These are phyloP conservation scores for Basidiobolus meristosporus DNA, from an alignment of 371 early-diverging fungal species.

Conservation along the genomic window DNA sequence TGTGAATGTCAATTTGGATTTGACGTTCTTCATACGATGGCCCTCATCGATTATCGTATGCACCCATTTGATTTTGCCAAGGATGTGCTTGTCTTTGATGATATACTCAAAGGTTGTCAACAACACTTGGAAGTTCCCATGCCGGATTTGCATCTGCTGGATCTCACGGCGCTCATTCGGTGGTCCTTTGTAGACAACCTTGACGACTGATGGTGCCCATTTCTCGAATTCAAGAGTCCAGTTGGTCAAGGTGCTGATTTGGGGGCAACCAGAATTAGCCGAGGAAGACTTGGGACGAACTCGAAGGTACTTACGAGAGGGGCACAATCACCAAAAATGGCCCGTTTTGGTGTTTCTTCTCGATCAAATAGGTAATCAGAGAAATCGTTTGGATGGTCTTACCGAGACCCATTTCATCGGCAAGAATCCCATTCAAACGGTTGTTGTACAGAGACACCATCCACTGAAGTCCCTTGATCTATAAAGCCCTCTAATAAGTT, in stretches of 20 bases:
- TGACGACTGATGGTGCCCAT: constrained; percentile 89
- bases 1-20: constrained; percentile 69
- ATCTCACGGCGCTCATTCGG: constrained; percentile 60
- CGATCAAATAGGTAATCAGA: constrained; percentile 83
- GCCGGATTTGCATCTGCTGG: constrained; percentile 47
- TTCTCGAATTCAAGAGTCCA: constrained; percentile 95
- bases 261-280: too few relatives aligned
- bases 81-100: constrained; percentile 72
- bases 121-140: constrained; percentile 79
- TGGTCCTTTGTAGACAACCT: constrained; percentile 80
- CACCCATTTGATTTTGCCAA: constrained; percentile 81
- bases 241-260: constrained; percentile 72
- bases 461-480: constrained; percentile 95
- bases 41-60: constrained; percentile 98
- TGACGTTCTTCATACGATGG: constrained; percentile 94
- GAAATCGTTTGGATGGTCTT: constrained; percentile 98
- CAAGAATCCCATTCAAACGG: constrained; percentile 89
- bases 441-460: constrained; percentile 96
- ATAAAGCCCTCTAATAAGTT: background rate
- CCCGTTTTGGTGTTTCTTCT: constrained; percentile 74
- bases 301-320: constrained; percentile 46
- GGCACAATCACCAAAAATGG: constrained; percentile 91
- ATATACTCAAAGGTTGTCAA: constrained; percentile 98
- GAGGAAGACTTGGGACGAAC: too few relatives aligned
- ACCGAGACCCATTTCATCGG: constrained; percentile 97